These are phyloP conservation scores for Diversispora epigaea DNA, from an alignment of 192 early-diverging fungal species.

Conservation along the genomic window DNA sequence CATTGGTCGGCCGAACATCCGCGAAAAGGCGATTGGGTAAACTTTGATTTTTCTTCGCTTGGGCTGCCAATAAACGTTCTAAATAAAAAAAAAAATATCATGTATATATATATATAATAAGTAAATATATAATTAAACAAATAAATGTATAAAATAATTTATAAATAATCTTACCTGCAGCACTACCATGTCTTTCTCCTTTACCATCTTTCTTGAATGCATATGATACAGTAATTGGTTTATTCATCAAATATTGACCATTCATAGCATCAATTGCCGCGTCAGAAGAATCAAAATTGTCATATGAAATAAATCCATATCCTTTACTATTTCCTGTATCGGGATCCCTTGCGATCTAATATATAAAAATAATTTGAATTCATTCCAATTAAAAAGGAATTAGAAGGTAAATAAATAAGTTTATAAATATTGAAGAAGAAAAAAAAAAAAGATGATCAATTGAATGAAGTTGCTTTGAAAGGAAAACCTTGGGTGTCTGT, in stretches of 20 bases:
- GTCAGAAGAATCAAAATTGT: conserved; percentile 94
- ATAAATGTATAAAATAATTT: too few relatives aligned
- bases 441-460: too few relatives aligned
- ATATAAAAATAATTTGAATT: background rate
- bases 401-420: background rate
- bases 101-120: conserved; percentile 4
- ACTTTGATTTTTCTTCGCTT: conserved; percentile 79
- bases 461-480: too few relatives aligned
- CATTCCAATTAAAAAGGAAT: background rate
- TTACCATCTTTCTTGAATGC: conserved; percentile 99
- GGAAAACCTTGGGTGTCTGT: conserved; percentile 69
- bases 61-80: conserved; percentile 90
- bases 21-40: conserved; percentile 74
- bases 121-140: conserved; percentile 1
- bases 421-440: too few relatives aligned
- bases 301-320: conserved; percentile 89
- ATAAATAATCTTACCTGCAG: conserved; percentile 59
- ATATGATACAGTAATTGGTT: conserved; percentile 86
- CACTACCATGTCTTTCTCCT: conserved; percentile 94
- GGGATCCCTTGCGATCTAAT: conserved; percentile 75
- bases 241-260: conserved; percentile 93
- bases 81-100: conserved; percentile 1
- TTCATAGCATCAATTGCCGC: conserved; percentile 98
- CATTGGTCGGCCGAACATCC: conserved; percentile 43
- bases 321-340: conserved; percentile 86